phyloP scores from a whole-genome alignment of 352 stramenopile genomes.

The Halophytophthora batemanensis region DNA sequence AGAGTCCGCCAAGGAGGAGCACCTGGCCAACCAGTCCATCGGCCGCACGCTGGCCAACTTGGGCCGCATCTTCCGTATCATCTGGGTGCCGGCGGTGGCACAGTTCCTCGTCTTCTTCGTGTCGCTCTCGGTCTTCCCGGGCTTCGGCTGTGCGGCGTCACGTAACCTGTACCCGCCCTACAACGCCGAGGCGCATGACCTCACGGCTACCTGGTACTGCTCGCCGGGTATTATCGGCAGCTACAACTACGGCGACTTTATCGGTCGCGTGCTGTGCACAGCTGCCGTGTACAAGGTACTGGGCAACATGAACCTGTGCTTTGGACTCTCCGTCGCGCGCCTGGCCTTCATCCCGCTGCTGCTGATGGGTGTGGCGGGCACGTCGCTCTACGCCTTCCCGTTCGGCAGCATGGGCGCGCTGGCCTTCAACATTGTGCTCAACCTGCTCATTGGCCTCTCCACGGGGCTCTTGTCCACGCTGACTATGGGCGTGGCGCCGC shows the following conservation, averaged over 20 bases:
- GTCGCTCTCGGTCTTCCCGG: conserved; percentile 34
- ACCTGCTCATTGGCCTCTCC: conserved; percentile 32
- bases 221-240: conserved; percentile 37
- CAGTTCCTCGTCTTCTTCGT: conserved; percentile 49
- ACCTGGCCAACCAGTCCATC: conserved; percentile 17
- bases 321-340: conserved; percentile 26
- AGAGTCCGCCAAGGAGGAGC: conserved; percentile 16
- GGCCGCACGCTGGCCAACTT: conserved; percentile 26
- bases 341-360: conserved; percentile 38
- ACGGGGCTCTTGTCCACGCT: conserved; percentile 42
- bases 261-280: conserved; percentile 34
- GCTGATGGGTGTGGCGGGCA: conserved; percentile 32
- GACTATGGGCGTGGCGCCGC: conserved; percentile 40
- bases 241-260: conserved; percentile 48
- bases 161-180: conserved; percentile 17
- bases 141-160: conserved; percentile 29
- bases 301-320: conserved; percentile 26
- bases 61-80: conserved; percentile 37
- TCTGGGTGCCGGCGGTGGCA: conserved; percentile 31
- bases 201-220: conserved; percentile 27
- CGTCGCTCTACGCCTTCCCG: conserved; percentile 36
- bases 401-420: conserved; percentile 11
- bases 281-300: conserved; percentile 37
- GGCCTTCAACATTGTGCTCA: conserved; percentile 31
- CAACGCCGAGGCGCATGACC: not conserved